Evolutionary conservation across 495 filamentous ascomycete genomes (phyloP), one percentile per base, ranked within the genome.

Genomic region (Annulohypoxylon stygium): DNA sequence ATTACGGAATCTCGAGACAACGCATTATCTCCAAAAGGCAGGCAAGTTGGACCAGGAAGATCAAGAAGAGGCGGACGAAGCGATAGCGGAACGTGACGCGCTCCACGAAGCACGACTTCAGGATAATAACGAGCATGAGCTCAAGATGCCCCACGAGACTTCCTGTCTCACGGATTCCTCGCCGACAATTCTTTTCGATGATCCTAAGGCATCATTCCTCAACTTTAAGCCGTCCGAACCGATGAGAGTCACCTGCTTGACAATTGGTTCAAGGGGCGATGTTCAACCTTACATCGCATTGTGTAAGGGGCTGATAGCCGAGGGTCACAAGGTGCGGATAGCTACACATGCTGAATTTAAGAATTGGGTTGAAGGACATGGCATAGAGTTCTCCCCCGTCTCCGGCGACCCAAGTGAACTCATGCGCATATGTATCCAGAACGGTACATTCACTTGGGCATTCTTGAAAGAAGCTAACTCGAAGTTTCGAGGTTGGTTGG

Each of bases 281-380:
- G 96, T 99, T 7, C 96, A 99, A 73, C 96, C 96, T 0, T 99
- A 98, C 77, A 98, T 99, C 78, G 94, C 97, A 4, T 84, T 99
- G 14, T 98, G 96, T 83, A 97, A 97, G 79, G 93, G 93, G 2
- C 83, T 99, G 9, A 82, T 97, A 45, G 90, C 90, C 1, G 95
- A 99, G 71, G 96, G 96, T 4, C 97, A 98, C 76, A 88, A 85
- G 55, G 89, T 92, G 2, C 91, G 88, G 75, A 98, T 99, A 74
- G 96, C 96, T 9, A 98, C 96, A 0, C 96, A 99, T 79, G 83
- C 82, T 8, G 95, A 98, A 80, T 99, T 98, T 80, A 88, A 90
- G 75, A 86, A 86, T 14, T 99, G 97, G 96, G 87, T 99, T 37
- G 87, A 92, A 73, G 88, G 89, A 33, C 93, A 98, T 81, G 96